Evolutionary conservation across 2,329 filamentous ascomycete genomes (phyloP).

Genomic region (Penicillium psychrosexuale): DNA sequence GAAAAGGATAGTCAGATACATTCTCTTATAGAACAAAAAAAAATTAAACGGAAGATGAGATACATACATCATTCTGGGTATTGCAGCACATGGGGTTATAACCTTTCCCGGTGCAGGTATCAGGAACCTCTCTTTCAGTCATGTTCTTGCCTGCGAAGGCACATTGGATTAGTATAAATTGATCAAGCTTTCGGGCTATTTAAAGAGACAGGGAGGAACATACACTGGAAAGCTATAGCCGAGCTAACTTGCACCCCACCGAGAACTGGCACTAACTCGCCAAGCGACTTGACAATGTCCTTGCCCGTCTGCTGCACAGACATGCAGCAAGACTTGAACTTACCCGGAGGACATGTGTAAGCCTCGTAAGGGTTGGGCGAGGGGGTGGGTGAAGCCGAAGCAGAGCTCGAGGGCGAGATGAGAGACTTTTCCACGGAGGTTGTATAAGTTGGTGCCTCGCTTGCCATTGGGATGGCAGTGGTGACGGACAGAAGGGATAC

Average conservation of each 20-base stretch:
- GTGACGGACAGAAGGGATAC: conserved; percentile 11
- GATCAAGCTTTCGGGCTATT: background rate
- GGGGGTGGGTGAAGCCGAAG: conserved; percentile 7
- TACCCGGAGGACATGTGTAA: conserved; percentile 23
- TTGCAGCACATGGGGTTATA: conserved; percentile 30
- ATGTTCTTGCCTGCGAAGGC: conserved; percentile 22
- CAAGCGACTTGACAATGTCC: conserved; percentile 16
- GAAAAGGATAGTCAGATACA: background rate
- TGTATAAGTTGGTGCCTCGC: conserved; percentile 1
- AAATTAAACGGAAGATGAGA: background rate
- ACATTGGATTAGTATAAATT: background rate
- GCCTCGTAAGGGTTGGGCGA: conserved; percentile 12
- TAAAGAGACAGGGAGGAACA: conserved; percentile 1
- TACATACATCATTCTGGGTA: conserved; percentile 9
- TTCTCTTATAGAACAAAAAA: background rate
- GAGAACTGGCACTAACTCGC: conserved; percentile 22
- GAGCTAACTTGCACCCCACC: conserved; percentile 23
- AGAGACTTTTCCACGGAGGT: background rate
- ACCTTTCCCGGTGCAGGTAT: conserved; percentile 15
- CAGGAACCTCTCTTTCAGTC: conserved; percentile 10
- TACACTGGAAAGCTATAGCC: conserved; percentile 28
- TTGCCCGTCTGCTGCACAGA: conserved; percentile 18
- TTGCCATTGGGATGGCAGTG: conserved; percentile 13
- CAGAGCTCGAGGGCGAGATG: conserved; percentile 1
- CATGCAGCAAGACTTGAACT: conserved; percentile 29